These are phyloP conservation scores for Phytophthora megakarya DNA, from an alignment of 352 stramenopile genomes.

Conservation along the genomic window DNA sequence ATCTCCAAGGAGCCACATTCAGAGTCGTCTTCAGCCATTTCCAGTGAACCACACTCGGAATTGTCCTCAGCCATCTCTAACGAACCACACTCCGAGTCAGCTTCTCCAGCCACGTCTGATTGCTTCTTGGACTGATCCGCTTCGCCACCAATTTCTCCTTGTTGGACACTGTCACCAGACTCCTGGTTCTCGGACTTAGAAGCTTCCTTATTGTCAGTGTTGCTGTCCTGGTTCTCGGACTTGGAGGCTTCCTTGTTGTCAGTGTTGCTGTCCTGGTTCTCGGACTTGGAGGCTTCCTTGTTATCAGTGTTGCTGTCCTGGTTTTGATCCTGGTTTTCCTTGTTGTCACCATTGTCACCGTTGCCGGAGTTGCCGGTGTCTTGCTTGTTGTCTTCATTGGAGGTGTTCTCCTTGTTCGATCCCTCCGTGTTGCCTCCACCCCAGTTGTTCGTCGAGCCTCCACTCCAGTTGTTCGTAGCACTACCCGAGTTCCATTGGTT, in stretches of 20 bases:
- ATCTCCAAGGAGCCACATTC: conserved; percentile 39
- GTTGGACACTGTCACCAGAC: neutral
- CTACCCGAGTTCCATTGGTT: neutral
- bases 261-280: neutral
- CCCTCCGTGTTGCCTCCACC: neutral
- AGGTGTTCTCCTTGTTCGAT: conserved; percentile 1
- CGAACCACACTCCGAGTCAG: conserved; percentile 31
- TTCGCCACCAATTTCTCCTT: neutral
- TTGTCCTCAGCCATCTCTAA: conserved; percentile 28
- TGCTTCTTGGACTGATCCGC: no score
- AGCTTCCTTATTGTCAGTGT: neutral
- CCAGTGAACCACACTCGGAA: conserved; percentile 25
- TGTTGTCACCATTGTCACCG: no score
- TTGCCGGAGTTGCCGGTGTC: no score
- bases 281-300: neutral
- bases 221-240: neutral
- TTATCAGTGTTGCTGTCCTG: neutral
- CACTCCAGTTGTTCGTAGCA: neutral
- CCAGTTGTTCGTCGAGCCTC: neutral
- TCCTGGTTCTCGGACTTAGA: neutral
- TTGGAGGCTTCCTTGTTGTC: neutral
- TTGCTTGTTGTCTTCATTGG: no score
- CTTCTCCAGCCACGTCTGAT: neutral
- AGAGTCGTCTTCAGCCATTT: conserved; percentile 31
- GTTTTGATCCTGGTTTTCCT: neutral